These are phyloP conservation scores for Craspedostauros australis DNA, from an alignment of 108 stramenopile genomes.

Conservation along the genomic window DNA sequence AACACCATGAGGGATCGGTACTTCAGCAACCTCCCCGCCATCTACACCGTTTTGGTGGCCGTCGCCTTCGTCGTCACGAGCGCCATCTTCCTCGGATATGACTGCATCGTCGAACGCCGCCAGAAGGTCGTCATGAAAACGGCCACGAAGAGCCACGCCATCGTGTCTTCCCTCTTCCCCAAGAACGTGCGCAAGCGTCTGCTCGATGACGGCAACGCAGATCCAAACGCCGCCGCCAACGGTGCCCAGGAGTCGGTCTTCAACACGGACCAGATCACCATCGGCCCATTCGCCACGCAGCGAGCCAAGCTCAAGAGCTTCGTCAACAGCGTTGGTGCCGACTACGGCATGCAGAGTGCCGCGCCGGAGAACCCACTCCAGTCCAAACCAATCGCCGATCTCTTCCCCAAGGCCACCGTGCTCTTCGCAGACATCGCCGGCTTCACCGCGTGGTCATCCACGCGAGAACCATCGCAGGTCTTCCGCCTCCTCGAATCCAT, in stretches of 20 bases:
- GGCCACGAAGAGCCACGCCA: too few relatives aligned
- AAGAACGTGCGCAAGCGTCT: too few relatives aligned
- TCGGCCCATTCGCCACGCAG: too few relatives aligned
- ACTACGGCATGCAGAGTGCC: neutral
- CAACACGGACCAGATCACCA: too few relatives aligned
- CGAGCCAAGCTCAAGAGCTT: neutral
- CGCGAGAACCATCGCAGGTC: constrained; percentile 29
- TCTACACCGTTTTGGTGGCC: neutral
- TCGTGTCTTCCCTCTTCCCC: too few relatives aligned
- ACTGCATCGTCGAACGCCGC: too few relatives aligned
- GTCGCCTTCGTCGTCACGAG: neutral
- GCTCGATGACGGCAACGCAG: too few relatives aligned
- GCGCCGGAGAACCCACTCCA: too few relatives aligned
- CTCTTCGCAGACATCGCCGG: constrained; percentile 35
- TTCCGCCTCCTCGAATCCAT: constrained; percentile 35
- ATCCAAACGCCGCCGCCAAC: too few relatives aligned
- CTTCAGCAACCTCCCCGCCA: neutral
- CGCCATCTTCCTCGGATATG: neutral
- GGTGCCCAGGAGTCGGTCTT: too few relatives aligned
- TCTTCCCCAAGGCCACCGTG: constrained; percentile 34
- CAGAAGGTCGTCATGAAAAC: too few relatives aligned
- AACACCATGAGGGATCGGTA: neutral
- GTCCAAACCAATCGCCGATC: constrained; percentile 33
- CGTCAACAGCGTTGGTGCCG: too few relatives aligned
- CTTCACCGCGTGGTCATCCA: constrained; percentile 26